These are phyloP conservation scores for Chaetomium cochliodes DNA, from an alignment of 495 filamentous ascomycete species.

Conservation along the genomic window DNA sequence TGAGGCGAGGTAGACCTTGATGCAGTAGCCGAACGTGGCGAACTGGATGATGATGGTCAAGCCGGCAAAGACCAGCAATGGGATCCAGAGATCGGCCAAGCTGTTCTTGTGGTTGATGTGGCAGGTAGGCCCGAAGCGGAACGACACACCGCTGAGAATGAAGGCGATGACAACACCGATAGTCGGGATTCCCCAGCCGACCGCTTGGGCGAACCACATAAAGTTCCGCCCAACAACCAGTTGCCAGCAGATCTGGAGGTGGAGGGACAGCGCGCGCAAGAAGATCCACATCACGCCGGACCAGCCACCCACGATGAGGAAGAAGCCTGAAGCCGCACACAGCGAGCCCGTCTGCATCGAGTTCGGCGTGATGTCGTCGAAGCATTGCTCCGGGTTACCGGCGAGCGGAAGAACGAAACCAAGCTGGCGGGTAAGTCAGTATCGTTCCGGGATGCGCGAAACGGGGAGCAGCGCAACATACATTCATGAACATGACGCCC, in stretches of 20 bases:
- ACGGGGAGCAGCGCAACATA: conserved; percentile 44
- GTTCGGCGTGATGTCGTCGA: conserved; percentile 86
- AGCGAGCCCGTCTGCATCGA: conserved; percentile 79
- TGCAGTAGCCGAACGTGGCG: conserved; percentile 84
- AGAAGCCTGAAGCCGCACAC: conserved; percentile 85
- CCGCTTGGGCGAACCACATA: conserved; percentile 78
- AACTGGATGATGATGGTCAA: conserved; percentile 80
- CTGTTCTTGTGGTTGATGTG: conserved; percentile 86
- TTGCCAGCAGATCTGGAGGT: conserved; percentile 98
- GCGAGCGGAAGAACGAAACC: conserved; percentile 91
- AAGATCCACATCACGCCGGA: conserved; percentile 84
- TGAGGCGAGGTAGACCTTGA: conserved; percentile 88
- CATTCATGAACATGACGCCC: conserved; percentile 72
- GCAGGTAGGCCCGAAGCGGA: conserved; percentile 85
- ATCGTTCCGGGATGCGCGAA: background rate
- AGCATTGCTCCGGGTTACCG: conserved; percentile 76
- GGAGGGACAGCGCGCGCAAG: conserved; percentile 83
- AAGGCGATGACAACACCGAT: conserved; percentile 71
- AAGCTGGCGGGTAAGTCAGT: conserved; percentile 42
- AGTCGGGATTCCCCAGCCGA: conserved; percentile 80
- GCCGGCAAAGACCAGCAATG: conserved; percentile 74
- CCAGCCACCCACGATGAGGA: conserved; percentile 83
- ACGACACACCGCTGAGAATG: conserved; percentile 86
- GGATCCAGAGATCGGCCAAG: conserved; percentile 84
- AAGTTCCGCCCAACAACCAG: conserved; percentile 82